Conservation (phyloP, 179 eudicot species). For the Spergularia azorica region DNA sequence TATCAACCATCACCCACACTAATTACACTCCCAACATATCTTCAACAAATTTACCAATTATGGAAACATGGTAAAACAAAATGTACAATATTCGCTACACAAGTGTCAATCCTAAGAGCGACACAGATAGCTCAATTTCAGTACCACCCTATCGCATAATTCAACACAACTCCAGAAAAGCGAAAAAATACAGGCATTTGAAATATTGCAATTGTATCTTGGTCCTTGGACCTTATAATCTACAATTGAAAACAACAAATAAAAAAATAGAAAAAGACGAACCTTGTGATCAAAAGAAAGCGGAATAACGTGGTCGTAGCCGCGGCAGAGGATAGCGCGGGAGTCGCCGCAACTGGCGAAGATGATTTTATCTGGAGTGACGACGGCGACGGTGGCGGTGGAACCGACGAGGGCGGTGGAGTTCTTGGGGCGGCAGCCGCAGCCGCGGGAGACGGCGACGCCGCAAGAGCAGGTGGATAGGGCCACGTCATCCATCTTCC, state of each 20-base stretch:
- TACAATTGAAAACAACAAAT: neutral
- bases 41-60: too few relatives aligned
- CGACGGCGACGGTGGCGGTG: constrained; percentile 48
- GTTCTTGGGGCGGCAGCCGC: constrained; percentile 28
- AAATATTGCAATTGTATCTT: too few relatives aligned
- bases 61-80: too few relatives aligned
- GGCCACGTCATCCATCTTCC: constrained; percentile 43
- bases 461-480: constrained; percentile 40
- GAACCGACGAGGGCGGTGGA: constrained; percentile 38
- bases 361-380: constrained; percentile 33
- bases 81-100: too few relatives aligned
- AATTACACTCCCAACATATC: too few relatives aligned
- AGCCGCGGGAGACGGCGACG: neutral
- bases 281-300: constrained; percentile 65
- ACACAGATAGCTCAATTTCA: too few relatives aligned
- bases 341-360: constrained; percentile 65
- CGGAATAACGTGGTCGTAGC: constrained; percentile 26
- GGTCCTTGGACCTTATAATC: neutral
- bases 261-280: neutral
- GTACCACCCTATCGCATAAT: too few relatives aligned
- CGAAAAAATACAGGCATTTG: too few relatives aligned
- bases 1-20: too few relatives aligned
- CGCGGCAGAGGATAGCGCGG: constrained; percentile 53
- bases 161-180: too few relatives aligned
- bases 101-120: too few relatives aligned